phyloP scores from a whole-genome alignment of 2,329 filamentous ascomycete genomes.

The Byssothecium circinans region DNA sequence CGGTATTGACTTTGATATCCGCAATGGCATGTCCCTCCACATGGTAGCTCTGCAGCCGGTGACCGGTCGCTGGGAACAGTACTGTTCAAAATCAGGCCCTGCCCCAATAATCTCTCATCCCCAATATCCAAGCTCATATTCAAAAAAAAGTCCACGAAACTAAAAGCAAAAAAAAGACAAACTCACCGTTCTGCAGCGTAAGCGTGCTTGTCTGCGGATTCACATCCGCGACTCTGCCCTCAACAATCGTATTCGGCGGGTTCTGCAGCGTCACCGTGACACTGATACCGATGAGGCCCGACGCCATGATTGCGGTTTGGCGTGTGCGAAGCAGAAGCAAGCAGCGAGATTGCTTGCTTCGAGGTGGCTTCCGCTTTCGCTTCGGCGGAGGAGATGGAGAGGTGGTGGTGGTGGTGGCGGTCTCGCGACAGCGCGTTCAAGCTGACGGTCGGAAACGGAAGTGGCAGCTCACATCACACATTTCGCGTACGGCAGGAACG shows the following conservation, averaged over 20 bases:
- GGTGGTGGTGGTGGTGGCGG: background rate
- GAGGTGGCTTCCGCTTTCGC: background rate
- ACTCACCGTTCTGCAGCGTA: conserved; percentile 70
- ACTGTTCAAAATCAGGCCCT: conserved; percentile 42
- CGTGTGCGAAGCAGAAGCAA: conserved; percentile 1
- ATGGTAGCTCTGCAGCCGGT: conserved; percentile 56
- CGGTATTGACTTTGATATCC: conserved; percentile 57
- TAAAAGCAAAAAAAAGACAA: background rate
- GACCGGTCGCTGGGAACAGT: conserved; percentile 57
- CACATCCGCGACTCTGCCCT: conserved; percentile 71
- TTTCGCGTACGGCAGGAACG: background rate
- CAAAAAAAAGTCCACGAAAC: background rate
- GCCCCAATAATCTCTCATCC: too few relatives aligned
- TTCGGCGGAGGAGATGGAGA: background rate
- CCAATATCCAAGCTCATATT: background rate
- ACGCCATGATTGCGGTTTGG: conserved; percentile 56
- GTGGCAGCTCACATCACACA: background rate
- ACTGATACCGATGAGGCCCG: conserved; percentile 73
- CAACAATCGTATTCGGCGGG: conserved; percentile 65
- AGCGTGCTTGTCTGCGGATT: conserved; percentile 64
- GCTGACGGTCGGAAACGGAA: background rate
- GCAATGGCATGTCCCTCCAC: conserved; percentile 61
- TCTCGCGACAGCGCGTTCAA: background rate
- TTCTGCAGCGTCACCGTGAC: conserved; percentile 72
- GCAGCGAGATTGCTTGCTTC: conserved; percentile 5